Conservation (phyloP, 345 rosid species). For the Populus pruinosa region DNA sequence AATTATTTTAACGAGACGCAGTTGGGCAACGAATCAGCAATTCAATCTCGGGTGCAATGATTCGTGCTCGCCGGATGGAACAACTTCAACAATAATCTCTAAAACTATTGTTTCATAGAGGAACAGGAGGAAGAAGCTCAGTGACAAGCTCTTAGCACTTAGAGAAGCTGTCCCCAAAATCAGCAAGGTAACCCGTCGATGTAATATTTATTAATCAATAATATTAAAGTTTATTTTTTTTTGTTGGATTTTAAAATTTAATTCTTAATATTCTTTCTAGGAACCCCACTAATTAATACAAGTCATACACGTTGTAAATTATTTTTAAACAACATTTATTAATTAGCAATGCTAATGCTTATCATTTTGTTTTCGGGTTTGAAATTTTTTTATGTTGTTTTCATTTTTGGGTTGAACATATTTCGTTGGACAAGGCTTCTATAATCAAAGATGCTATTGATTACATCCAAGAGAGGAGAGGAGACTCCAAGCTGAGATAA, state of each 20-base stretch:
- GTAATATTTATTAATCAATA: background rate
- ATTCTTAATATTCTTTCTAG: too few species aligned
- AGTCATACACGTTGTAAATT: too few species aligned
- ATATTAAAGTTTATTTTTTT: too few species aligned
- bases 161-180: conserved; percentile 92
- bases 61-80: conserved; percentile 92
- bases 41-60: conserved; percentile 45
- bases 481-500: conserved; percentile 60
- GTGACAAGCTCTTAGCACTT: conserved; percentile 80
- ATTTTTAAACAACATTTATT: too few species aligned
- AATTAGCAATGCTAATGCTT: too few species aligned
- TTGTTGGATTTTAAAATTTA: background rate
- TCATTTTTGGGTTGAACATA: background rate
- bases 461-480: conserved; percentile 60
- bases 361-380: too few species aligned
- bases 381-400: background rate
- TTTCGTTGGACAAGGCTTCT: conserved; percentile 97
- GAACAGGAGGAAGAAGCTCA: conserved; percentile 82
- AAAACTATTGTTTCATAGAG: conserved; percentile 88
- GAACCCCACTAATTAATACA: too few species aligned
- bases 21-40: conserved; percentile 23
- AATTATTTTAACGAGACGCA: background rate
- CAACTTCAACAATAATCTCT: conserved; percentile 58
- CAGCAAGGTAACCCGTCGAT: conserved; percentile 49
- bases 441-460: conserved; percentile 91